phyloP scores from a whole-genome alignment of 208 protist genomes.

The Lotmaria passim region DNA sequence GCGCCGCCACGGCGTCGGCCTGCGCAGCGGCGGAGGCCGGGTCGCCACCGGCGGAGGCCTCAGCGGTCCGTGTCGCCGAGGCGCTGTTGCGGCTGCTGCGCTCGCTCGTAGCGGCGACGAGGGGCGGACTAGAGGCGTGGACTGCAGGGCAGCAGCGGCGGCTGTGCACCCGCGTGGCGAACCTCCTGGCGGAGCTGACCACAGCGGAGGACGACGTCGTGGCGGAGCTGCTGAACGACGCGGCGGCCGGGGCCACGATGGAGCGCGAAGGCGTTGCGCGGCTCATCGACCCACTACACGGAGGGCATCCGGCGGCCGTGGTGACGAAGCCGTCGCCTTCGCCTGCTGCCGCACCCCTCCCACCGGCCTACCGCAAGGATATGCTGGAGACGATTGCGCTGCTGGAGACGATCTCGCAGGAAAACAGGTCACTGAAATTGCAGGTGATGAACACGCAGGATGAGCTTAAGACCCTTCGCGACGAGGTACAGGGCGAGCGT shows the following conservation, averaged over 20 bases:
- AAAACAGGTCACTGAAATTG: conserved; percentile 31
- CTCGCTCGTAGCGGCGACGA: conserved; percentile 8
- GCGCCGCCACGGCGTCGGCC: background rate
- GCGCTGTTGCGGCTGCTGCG: conserved; percentile 27
- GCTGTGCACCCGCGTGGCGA: conserved; percentile 23
- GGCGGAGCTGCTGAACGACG: conserved; percentile 33
- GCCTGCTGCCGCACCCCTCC: background rate
- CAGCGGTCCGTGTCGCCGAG: conserved; percentile 9
- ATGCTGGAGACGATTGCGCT: conserved; percentile 36
- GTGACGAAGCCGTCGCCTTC: background rate
- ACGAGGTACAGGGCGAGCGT: conserved; percentile 14
- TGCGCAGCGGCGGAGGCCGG: background rate
- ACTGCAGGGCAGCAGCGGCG: conserved; percentile 22
- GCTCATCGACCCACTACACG: background rate
- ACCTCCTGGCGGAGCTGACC: conserved; percentile 32
- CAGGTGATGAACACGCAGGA: conserved; percentile 6
- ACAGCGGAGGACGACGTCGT: conserved; percentile 22
- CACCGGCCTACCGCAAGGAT: conserved; percentile 24
- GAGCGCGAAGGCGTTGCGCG: conserved; percentile 12
- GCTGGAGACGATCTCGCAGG: conserved; percentile 24
- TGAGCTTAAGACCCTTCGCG: background rate
- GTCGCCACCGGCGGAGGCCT: background rate
- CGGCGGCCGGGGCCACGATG: conserved; percentile 29
- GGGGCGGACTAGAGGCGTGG: conserved; percentile 13
- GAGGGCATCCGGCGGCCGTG: background rate